Evolutionary conservation across 768 basidiomycete genomes (phyloP).

Genomic region (Tylopilus vinaceipallidus): DNA sequence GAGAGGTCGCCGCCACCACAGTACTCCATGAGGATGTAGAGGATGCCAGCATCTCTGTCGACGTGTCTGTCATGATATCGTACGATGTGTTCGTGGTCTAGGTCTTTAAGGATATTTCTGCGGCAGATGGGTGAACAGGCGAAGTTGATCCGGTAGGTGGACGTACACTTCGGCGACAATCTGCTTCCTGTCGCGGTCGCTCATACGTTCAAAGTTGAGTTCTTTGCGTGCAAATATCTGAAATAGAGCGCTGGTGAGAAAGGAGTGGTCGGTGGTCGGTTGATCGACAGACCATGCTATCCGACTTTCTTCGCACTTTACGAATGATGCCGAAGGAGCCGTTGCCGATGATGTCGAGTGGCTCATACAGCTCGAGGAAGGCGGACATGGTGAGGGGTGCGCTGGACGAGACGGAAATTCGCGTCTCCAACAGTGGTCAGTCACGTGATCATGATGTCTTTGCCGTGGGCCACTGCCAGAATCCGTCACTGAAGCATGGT

Average conservation of each 20-base stretch:
- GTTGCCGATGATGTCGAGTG: slow-evolving; percentile 91
- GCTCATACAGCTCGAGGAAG: slow-evolving; percentile 78
- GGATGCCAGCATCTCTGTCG: slow-evolving; percentile 84
- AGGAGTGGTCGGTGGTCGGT: slow-evolving; percentile 6
- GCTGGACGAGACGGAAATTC: slow-evolving; percentile 23
- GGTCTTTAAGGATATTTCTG: slow-evolving; percentile 95
- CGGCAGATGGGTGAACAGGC: background rate
- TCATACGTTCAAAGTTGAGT: slow-evolving; percentile 97
- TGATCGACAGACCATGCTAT: slow-evolving; percentile 64
- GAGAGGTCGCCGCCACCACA: slow-evolving; percentile 97
- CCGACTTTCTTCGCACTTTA: slow-evolving; percentile 83
- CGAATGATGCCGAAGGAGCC: slow-evolving; percentile 98
- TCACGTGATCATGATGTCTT: slow-evolving; percentile 31
- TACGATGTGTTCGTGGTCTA: slow-evolving; percentile 95
- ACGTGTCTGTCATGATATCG: slow-evolving; percentile 91
- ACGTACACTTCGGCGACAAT: slow-evolving; percentile 97
- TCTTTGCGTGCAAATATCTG: slow-evolving; percentile 91
- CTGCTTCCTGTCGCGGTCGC: slow-evolving; percentile 92
- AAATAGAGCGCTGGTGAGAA: background rate
- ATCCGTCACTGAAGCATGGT: slow-evolving; percentile 20
- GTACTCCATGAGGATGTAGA: slow-evolving; percentile 99
- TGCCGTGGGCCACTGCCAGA: too few species aligned
- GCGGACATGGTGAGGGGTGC: slow-evolving; percentile 17
- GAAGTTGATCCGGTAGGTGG: background rate
- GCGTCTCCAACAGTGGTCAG: background rate